These are phyloP conservation scores for Rhizoclosmatium globosum DNA, from an alignment of 192 early-diverging fungal genomes.

Conservation along the genomic window DNA sequence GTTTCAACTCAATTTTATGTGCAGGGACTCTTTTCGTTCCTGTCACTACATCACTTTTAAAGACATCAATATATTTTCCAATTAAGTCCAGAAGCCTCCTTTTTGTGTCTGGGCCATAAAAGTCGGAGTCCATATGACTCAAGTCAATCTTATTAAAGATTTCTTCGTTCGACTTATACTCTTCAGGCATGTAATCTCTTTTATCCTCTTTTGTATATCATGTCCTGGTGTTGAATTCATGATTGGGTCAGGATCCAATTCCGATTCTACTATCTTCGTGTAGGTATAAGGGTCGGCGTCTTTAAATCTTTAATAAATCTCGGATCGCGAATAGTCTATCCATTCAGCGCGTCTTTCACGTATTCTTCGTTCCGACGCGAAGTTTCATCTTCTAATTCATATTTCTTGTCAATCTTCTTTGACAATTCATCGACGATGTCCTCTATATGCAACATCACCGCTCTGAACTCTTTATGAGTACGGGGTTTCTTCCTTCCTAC, in stretches of 20 bases:
- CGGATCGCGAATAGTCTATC: too few relatives aligned
- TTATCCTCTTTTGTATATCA: neutral
- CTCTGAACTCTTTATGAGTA: too few relatives aligned
- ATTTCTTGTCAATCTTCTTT: too few relatives aligned
- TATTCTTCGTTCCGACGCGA: too few relatives aligned
- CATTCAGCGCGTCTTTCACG: too few relatives aligned
- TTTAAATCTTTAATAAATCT: too few relatives aligned
- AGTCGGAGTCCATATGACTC: neutral
- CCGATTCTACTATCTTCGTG: conserved; percentile 41
- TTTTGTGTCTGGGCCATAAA: neutral
- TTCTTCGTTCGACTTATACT: neutral
- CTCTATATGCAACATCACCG: too few relatives aligned
- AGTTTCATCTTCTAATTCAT: too few relatives aligned
- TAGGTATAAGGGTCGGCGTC: too few relatives aligned
- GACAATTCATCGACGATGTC: too few relatives aligned
- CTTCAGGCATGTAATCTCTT: neutral
- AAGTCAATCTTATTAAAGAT: neutral
- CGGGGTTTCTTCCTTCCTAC: too few relatives aligned
- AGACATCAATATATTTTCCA: neutral
- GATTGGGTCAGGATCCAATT: neutral
- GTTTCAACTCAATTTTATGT: conserved; percentile 10
- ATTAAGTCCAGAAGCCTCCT: neutral
- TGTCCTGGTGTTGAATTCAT: conserved; percentile 7
- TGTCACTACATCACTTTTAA: neutral
- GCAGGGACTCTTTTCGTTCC: neutral